Conservation (phyloP, 805 yeast species). For the Wickerhamomyces strasburgensis region DNA sequence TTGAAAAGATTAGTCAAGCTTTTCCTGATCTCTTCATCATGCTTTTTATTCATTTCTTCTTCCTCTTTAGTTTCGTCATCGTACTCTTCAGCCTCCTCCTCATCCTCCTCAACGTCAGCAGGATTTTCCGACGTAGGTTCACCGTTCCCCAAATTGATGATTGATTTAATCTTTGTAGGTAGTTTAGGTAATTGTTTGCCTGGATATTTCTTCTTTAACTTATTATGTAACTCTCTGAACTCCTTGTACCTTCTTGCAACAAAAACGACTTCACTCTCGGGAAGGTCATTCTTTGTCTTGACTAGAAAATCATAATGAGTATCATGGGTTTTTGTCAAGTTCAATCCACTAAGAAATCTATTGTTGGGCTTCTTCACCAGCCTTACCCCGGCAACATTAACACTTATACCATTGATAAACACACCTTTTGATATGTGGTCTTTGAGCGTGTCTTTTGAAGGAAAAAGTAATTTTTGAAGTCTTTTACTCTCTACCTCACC, state of each 20-base stretch:
- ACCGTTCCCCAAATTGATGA: conserved; percentile 24
- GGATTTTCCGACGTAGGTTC: not conserved
- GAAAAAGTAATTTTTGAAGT: conserved; percentile 33
- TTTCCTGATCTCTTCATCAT: conserved; percentile 19
- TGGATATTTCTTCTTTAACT: conserved; percentile 56
- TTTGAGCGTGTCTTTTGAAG: conserved; percentile 34
- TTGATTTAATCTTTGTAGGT: conserved; percentile 49
- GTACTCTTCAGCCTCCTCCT: conserved; percentile 18
- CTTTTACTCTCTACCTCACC: conserved; percentile 27
- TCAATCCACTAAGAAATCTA: conserved; percentile 22
- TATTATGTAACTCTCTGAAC: conserved; percentile 52
- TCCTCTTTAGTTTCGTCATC: conserved; percentile 20
- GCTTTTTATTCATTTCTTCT: conserved; percentile 13
- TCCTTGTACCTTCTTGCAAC: conserved; percentile 63
- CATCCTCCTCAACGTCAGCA: conserved; percentile 5
- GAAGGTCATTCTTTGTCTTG: conserved; percentile 17
- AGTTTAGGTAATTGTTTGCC: conserved; percentile 58
- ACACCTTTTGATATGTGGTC: conserved; percentile 28
- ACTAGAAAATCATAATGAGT: conserved; percentile 22
- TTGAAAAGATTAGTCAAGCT: conserved; percentile 17
- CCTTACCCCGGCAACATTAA: conserved; percentile 68
- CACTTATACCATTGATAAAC: conserved; percentile 49
- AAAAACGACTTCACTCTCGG: conserved; percentile 17
- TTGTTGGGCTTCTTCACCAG: conserved; percentile 25
- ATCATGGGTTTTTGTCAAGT: conserved; percentile 17